These are phyloP conservation scores for Metschnikowia reukaufii DNA, from an alignment of 805 yeast species.

Conservation along the genomic window DNA sequence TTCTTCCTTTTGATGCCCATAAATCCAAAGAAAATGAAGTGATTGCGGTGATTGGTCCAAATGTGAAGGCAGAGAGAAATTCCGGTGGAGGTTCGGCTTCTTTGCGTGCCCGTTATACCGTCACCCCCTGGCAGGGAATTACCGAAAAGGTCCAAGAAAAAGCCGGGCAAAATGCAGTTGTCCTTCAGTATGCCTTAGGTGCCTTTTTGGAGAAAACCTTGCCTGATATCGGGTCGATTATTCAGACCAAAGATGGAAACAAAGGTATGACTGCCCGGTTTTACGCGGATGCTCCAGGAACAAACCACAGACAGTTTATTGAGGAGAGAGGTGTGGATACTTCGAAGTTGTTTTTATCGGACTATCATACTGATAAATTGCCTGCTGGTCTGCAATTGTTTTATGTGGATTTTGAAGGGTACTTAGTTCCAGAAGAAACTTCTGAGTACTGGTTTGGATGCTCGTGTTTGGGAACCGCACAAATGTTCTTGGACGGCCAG, in stretches of 20 bases:
- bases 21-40: slow-evolving; percentile 28
- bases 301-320: slow-evolving; percentile 25
- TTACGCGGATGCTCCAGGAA: slow-evolving; percentile 29
- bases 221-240: slow-evolving; percentile 30
- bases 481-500: slow-evolving; percentile 51
- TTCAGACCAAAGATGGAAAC: slow-evolving; percentile 25
- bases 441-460: slow-evolving; percentile 55
- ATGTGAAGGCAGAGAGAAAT: slow-evolving; percentile 48
- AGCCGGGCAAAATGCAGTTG: slow-evolving; percentile 21
- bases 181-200: slow-evolving; percentile 31
- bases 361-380: slow-evolving; percentile 16
- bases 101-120: slow-evolving; percentile 48
- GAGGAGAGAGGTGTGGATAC: slow-evolving; percentile 23
- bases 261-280: slow-evolving; percentile 28
- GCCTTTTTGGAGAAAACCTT: slow-evolving; percentile 31
- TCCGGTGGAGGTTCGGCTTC: slow-evolving; percentile 71
- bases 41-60: slow-evolving; percentile 60
- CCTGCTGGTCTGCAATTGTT: slow-evolving; percentile 26
- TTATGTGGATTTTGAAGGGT: slow-evolving; percentile 46
- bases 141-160: slow-evolving; percentile 23
- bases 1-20: slow-evolving; percentile 44
- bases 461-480: slow-evolving; percentile 54
- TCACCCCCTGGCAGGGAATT: slow-evolving; percentile 52
- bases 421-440: slow-evolving; percentile 46
- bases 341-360: slow-evolving; percentile 20